A percentile compares a stretch with the other conserved stretches of the same genome.
Evolutionary conservation across 768 basidiomycete genomes (phyloP).

Genomic region (Tulasnella calospora): DNA sequence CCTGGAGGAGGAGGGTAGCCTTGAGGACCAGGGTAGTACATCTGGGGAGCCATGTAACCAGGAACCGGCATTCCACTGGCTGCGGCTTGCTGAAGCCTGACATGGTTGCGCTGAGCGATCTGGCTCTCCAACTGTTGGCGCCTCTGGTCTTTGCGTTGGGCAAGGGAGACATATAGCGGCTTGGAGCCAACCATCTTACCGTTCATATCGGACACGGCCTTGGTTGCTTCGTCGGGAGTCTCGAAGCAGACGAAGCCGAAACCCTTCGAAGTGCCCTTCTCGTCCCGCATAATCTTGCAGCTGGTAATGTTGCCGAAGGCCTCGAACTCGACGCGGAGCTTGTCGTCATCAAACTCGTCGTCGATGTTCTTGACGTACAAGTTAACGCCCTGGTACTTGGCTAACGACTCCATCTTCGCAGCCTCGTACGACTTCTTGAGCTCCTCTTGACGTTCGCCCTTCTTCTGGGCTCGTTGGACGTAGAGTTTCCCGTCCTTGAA

Average conservation of each 20-base stretch:
- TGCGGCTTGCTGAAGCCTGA: constrained; percentile 92
- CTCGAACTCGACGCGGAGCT: constrained; percentile 93
- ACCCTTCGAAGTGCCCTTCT: constrained; percentile 86
- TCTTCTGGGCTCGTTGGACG: constrained; percentile 96
- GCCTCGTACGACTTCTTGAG: constrained; percentile 88
- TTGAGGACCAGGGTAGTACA: constrained; percentile 79
- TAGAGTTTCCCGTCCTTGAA: constrained; percentile 84
- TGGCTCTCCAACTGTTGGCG: constrained; percentile 98
- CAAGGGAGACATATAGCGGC: constrained; percentile 96
- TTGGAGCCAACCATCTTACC: constrained; percentile 99
- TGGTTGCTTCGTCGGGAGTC: constrained; percentile 96
- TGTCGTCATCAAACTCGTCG: constrained; percentile 96
- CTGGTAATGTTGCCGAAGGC: constrained; percentile 96
- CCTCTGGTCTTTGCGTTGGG: constrained; percentile 96
- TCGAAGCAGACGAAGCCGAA: constrained; percentile 99
- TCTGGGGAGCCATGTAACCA: constrained; percentile 70
- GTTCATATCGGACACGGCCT: constrained; percentile 99
- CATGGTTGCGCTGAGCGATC: constrained; percentile 96
- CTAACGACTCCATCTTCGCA: constrained; percentile 93
- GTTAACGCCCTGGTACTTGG: constrained; percentile 98
- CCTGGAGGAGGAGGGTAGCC: constrained; percentile 65
- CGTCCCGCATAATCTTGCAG: constrained; percentile 99
- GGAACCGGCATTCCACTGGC: constrained; percentile 73
- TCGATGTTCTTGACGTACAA: constrained; percentile 99
- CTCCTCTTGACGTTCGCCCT: constrained; percentile 96